These are phyloP conservation scores for Dactylonectria estremocensis DNA, from an alignment of 2,329 filamentous ascomycete genomes.

Conservation along the genomic window DNA sequence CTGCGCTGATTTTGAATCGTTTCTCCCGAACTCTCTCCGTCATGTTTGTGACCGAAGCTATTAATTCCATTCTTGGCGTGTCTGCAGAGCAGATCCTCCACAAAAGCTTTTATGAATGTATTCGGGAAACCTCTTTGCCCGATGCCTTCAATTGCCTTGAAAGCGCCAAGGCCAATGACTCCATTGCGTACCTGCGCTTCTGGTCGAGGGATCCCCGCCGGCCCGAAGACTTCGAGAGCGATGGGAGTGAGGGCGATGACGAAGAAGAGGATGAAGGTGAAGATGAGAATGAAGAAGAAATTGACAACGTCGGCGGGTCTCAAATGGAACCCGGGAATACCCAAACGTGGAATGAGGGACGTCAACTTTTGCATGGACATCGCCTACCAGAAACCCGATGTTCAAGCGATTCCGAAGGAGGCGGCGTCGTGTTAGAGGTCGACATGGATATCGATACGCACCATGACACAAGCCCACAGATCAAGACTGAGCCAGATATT, in stretches of 20 bases:
- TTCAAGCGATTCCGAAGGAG: slow-evolving; percentile 60
- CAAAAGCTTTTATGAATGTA: slow-evolving; percentile 90
- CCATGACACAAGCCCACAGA: slow-evolving; percentile 48
- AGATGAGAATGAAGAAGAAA: neutral
- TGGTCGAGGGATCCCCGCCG: slow-evolving; percentile 83
- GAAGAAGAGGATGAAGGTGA: neutral
- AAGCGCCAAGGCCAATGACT: slow-evolving; percentile 90
- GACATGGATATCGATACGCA: slow-evolving; percentile 59
- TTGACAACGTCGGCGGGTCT: slow-evolving; percentile 19
- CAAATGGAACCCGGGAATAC: neutral
- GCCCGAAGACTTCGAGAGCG: slow-evolving; percentile 64
- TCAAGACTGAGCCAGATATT: slow-evolving; percentile 55
- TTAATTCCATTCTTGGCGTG: slow-evolving; percentile 83
- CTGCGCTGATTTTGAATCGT: slow-evolving; percentile 87
- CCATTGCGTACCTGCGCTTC: slow-evolving; percentile 90
- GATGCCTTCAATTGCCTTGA: slow-evolving; percentile 86
- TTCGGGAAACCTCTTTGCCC: slow-evolving; percentile 81
- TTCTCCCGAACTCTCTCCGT: slow-evolving; percentile 87
- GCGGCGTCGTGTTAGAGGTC: slow-evolving; percentile 62
- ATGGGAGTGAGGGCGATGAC: slow-evolving; percentile 54
- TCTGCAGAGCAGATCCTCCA: slow-evolving; percentile 78
- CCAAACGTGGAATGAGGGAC: neutral
- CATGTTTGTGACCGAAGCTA: slow-evolving; percentile 88
- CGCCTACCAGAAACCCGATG: slow-evolving; percentile 46
- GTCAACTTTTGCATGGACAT: slow-evolving; percentile 11